Evolutionary conservation across 2,329 filamentous ascomycete species (phyloP).

Genomic region (Plectosphaerella plurivora): DNA sequence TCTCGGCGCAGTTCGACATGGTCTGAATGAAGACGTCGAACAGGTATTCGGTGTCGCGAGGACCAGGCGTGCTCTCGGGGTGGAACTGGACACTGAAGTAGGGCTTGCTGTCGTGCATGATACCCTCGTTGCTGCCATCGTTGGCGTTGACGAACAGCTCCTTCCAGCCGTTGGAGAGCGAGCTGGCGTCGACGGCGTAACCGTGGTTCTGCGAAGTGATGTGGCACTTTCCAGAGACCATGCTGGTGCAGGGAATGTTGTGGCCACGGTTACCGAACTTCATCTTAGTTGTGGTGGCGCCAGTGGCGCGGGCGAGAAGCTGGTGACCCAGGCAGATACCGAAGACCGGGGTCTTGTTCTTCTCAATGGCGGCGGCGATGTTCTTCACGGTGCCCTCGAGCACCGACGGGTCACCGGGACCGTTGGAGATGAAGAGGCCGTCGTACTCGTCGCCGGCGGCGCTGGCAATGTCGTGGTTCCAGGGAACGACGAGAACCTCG

Average conservation of each 20-base stretch:
- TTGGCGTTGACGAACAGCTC: slow-evolving; percentile 98
- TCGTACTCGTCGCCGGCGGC: slow-evolving; percentile 82
- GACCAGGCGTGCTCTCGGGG: slow-evolving; percentile 92
- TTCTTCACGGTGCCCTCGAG: slow-evolving; percentile 76
- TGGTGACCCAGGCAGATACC: slow-evolving; percentile 97
- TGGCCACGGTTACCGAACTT: slow-evolving; percentile 98
- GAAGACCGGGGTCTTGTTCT: slow-evolving; percentile 82
- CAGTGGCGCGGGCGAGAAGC: slow-evolving; percentile 81
- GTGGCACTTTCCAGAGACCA: slow-evolving; percentile 94
- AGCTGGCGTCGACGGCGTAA: slow-evolving; percentile 81
- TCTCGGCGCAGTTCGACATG: slow-evolving; percentile 66
- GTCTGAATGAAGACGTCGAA: slow-evolving; percentile 96
- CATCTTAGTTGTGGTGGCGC: slow-evolving; percentile 88
- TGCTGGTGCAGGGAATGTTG: slow-evolving; percentile 96
- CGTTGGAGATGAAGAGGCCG: slow-evolving; percentile 96
- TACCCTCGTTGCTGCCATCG: slow-evolving; percentile 96
- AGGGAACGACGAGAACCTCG: slow-evolving; percentile 91
- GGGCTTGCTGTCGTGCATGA: slow-evolving; percentile 77
- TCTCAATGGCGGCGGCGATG: slow-evolving; percentile 69
- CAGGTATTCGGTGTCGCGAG: slow-evolving; percentile 90
- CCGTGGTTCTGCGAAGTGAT: slow-evolving; percentile 99
- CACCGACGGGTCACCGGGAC: slow-evolving; percentile 89
- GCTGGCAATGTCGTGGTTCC: slow-evolving; percentile 85
- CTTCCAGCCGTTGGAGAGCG: slow-evolving; percentile 74
- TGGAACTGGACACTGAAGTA: slow-evolving; percentile 99